These are phyloP conservation scores for Lactifluus subvellereus DNA, from an alignment of 768 basidiomycete genomes.

Conservation along the genomic window DNA sequence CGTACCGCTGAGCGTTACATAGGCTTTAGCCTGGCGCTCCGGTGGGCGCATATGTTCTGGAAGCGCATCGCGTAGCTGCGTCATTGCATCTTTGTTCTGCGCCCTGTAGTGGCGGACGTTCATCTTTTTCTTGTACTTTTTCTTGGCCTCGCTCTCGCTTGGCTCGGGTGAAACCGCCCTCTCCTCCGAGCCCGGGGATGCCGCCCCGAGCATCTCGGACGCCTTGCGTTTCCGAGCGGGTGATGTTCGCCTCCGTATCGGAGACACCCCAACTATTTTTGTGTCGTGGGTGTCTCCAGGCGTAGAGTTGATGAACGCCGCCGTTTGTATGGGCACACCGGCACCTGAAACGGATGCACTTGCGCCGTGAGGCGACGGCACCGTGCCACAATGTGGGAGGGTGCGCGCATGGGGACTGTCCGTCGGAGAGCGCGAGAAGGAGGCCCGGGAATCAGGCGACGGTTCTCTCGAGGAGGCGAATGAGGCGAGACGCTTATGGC, in stretches of 20 bases:
- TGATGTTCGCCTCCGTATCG: constrained; percentile 3
- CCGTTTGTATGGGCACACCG: not conserved
- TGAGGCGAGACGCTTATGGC: constrained; percentile 1
- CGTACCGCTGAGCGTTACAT: constrained; percentile 19
- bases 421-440: constrained; percentile 8
- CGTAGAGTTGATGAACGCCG: constrained; percentile 13
- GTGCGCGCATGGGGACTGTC: constrained; percentile 3
- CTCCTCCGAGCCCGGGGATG: constrained; percentile 14
- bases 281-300: constrained; percentile 8
- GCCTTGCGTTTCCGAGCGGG: constrained; percentile 20
- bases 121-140: constrained; percentile 24
- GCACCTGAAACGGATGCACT: not conserved
- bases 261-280: not conserved
- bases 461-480: constrained; percentile 14
- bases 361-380: constrained; percentile 4
- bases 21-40: constrained; percentile 20
- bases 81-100: constrained; percentile 23
- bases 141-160: constrained; percentile 21
- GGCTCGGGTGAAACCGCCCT: constrained; percentile 11
- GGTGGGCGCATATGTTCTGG: constrained; percentile 21
- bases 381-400: not conserved
- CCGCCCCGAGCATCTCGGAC: constrained; percentile 18
- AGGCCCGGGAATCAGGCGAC: constrained; percentile 12
- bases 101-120: constrained; percentile 22
- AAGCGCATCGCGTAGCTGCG: constrained; percentile 20